Percentiles rank a stretch among this genome's conserved stretches.
Conservation (phyloP, 495 filamentous ascomycete species). For the Pseudomonodictys pantanalensis region DNA sequence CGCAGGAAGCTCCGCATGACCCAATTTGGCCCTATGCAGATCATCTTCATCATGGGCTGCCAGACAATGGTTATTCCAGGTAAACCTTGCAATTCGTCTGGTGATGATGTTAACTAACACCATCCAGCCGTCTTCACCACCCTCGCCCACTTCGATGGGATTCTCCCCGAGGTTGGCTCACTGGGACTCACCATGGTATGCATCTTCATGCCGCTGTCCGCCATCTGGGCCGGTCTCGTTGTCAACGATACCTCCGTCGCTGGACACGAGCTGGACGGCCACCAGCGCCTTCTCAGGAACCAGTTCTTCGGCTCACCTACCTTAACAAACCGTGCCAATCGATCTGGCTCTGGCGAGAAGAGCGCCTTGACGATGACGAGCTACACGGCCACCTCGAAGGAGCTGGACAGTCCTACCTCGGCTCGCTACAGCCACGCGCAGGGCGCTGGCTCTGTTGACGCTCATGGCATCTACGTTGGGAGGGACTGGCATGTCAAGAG, state of each 20-base stretch:
- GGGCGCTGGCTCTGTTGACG: too few relatives aligned
- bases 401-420: too few relatives aligned
- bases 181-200: slow-evolving; percentile 65
- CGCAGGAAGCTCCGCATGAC: slow-evolving; percentile 56
- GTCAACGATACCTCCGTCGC: slow-evolving; percentile 32
- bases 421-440: too few relatives aligned
- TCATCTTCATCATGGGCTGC: slow-evolving; percentile 71
- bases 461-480: too few relatives aligned
- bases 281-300: slow-evolving; percentile 22
- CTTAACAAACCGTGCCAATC: too few relatives aligned
- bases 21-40: slow-evolving; percentile 65
- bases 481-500: too few relatives aligned
- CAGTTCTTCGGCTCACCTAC: slow-evolving; percentile 8
- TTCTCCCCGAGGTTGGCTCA: slow-evolving; percentile 54
- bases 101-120: not conserved
- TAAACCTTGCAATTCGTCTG: slow-evolving; percentile 35
- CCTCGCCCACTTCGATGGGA: slow-evolving; percentile 55
- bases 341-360: too few relatives aligned
- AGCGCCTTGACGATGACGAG: too few relatives aligned
- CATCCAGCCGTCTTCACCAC: slow-evolving; percentile 64
- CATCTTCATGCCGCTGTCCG: slow-evolving; percentile 75
- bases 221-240: slow-evolving; percentile 65
- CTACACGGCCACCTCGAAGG: too few relatives aligned
- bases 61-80: slow-evolving; percentile 78
- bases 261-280: slow-evolving; percentile 15